Conservation (phyloP, 2,329 filamentous ascomycete species). For the Penicillium brevicompactum region DNA sequence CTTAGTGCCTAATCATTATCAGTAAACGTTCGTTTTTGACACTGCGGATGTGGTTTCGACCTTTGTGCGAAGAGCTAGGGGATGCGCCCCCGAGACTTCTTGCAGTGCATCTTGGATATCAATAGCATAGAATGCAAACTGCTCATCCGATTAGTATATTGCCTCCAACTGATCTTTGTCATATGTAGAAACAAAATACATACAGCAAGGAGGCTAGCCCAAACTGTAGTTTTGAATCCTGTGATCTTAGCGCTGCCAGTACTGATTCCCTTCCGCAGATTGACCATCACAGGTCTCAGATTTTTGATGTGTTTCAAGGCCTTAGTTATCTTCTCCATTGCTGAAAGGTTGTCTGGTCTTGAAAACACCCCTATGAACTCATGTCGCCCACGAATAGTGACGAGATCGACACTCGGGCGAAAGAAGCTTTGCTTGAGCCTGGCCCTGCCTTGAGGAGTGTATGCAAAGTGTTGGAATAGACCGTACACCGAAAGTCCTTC, state of each 20-base stretch:
- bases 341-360: conserved; percentile 65
- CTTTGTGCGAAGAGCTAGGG: conserved; percentile 57
- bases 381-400: conserved; percentile 71
- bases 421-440: conserved; percentile 79
- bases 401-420: conserved; percentile 70
- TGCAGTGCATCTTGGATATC: conserved; percentile 67
- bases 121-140: conserved; percentile 72
- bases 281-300: conserved; percentile 67
- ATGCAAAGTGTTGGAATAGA: conserved; percentile 72
- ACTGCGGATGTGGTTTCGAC: conserved; percentile 33
- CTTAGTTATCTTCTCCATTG: conserved; percentile 58
- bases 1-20: conserved; percentile 54
- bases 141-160: conserved; percentile 21
- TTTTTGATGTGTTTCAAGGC: conserved; percentile 74
- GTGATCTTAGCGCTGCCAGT: conserved; percentile 51
- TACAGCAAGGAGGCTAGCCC: conserved; percentile 67
- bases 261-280: conserved; percentile 77
- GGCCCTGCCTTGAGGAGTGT: conserved; percentile 75
- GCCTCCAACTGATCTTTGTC: not conserved
- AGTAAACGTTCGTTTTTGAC: not conserved
- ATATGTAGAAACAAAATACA: conserved; percentile 12
- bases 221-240: conserved; percentile 67
- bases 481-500: conserved; percentile 84
- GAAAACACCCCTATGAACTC: conserved; percentile 68
- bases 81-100: conserved; percentile 58